Conservation (phyloP, 495 filamentous ascomycete species). For the Hypomontagnella submonticulosa region DNA sequence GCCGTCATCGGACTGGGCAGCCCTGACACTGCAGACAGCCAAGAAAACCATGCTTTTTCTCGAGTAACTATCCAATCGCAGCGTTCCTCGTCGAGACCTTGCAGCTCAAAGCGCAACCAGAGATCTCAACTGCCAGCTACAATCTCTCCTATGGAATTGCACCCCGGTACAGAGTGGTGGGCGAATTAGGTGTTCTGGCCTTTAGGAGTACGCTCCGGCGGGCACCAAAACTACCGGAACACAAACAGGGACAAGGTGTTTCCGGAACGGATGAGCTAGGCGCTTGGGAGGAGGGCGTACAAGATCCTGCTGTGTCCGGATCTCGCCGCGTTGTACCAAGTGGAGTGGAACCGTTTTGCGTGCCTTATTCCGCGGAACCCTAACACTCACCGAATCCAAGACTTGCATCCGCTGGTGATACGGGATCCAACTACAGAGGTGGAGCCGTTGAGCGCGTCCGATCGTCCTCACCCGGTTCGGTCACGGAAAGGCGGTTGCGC, state of each 20-base stretch:
- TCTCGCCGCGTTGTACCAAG: neutral
- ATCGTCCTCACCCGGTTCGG: neutral
- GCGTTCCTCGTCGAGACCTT: too few relatives aligned
- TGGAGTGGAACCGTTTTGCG: neutral
- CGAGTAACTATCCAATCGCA: too few relatives aligned
- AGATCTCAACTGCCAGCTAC: neutral
- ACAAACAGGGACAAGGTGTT: too few relatives aligned
- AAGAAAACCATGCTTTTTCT: too few relatives aligned
- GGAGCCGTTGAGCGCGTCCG: neutral
- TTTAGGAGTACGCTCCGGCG: conserved; percentile 2
- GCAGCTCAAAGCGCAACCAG: too few relatives aligned
- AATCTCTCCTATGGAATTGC: neutral
- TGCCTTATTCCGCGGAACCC: neutral
- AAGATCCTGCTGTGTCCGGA: neutral
- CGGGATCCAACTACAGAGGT: too few relatives aligned
- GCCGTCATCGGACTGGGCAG: too few relatives aligned
- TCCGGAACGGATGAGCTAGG: neutral
- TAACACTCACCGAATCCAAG: neutral
- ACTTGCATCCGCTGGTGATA: too few relatives aligned
- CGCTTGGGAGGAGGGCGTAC: neutral
- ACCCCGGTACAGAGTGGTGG: neutral
- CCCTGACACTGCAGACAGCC: too few relatives aligned
- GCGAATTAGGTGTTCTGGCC: neutral
- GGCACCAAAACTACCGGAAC: neutral
- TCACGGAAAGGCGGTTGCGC: neutral